Percentiles rank a stretch among this genome's conserved stretches.
Conservation (phyloP, 495 filamentous ascomycete species). For the Pseudomonodictys pantanalensis region DNA sequence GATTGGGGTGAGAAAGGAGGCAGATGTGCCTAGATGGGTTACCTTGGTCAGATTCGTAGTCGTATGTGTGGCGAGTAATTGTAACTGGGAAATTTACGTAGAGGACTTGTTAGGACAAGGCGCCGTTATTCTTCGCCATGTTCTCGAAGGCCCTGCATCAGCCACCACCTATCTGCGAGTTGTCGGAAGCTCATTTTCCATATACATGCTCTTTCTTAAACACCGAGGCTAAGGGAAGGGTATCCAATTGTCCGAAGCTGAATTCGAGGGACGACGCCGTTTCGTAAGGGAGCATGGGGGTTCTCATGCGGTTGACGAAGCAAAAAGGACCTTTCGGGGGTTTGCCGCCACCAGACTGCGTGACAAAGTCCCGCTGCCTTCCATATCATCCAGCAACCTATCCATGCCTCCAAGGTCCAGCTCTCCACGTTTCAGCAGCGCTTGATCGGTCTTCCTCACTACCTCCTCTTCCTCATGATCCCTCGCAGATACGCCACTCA, state of each 20-base stretch:
- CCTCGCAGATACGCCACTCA: slow-evolving; percentile 9
- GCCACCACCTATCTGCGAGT: no score
- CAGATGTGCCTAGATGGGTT: no score
- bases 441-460: slow-evolving; percentile 33
- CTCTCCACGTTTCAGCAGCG: slow-evolving; percentile 37
- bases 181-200: no score
- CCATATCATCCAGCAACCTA: slow-evolving; percentile 41
- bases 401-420: slow-evolving; percentile 44
- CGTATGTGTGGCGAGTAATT: no score
- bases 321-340: slow-evolving; percentile 40
- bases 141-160: no score
- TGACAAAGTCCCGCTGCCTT: slow-evolving; percentile 8
- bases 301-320: slow-evolving; percentile 24
- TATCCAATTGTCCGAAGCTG: not conserved
- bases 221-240: no score
- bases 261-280: not conserved
- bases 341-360: slow-evolving; percentile 22
- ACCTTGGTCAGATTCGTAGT: no score
- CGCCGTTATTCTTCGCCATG: no score
- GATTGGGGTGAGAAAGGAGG: not conserved
- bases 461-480: slow-evolving; percentile 27
- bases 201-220: no score
- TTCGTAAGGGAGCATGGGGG: not conserved
- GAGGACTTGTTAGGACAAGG: no score
- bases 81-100: no score